These are phyloP conservation scores for Fomes fomentarius DNA, from an alignment of 1,284 basidiomycete genomes.

Conservation along the genomic window DNA sequence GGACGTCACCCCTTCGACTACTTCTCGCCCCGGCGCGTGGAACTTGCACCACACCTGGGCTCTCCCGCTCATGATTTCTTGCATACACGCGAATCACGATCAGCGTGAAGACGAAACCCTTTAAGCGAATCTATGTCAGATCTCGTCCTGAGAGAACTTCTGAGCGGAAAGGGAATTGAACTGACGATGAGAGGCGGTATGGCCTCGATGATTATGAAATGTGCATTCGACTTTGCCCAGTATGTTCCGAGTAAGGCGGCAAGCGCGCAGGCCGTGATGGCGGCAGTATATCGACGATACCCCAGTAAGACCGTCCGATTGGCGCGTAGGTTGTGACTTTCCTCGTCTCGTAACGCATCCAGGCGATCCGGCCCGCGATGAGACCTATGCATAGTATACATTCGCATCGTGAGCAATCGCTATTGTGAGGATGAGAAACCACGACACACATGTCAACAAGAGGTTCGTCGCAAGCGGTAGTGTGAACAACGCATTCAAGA, in stretches of 20 bases:
- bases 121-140: background rate
- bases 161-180: background rate
- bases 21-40: too few relatives aligned
- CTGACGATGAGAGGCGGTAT: constrained; percentile 15
- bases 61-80: too few relatives aligned
- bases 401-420: background rate
- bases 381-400: constrained; percentile 7
- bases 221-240: constrained; percentile 3
- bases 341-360: constrained; percentile 7
- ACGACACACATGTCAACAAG: constrained; percentile 9
- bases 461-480: constrained; percentile 16
- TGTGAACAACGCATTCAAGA: constrained; percentile 9
- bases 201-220: constrained; percentile 2
- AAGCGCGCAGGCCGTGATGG: constrained; percentile 7
- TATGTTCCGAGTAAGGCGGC: constrained; percentile 6
- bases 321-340: background rate
- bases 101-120: constrained; percentile 12
- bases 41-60: too few relatives aligned
- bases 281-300: constrained; percentile 11
- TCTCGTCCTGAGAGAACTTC: background rate
- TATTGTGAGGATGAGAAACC: background rate
- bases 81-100: constrained; percentile 7
- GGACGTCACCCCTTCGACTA: too few relatives aligned
- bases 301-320: background rate
- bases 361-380: constrained; percentile 15